Evolutionary conservation across 345 rosid genomes (phyloP).

Genomic region (Rubroshorea leprosula): DNA sequence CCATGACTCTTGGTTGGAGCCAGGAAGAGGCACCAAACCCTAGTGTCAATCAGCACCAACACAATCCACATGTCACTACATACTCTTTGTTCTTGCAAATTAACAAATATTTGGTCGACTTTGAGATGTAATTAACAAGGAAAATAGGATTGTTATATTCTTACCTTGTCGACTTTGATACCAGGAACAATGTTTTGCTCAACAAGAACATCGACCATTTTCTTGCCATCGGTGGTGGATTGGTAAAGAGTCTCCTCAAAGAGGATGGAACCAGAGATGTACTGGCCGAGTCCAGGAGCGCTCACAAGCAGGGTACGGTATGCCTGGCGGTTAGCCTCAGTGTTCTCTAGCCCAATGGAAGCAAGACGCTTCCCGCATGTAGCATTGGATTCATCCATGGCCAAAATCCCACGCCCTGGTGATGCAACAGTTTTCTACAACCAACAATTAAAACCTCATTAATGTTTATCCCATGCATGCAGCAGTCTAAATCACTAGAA

Average conservation of each 20-base stretch:
- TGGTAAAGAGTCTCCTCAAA: constrained; percentile 98
- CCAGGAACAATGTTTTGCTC: constrained; percentile 95
- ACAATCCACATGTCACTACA: neutral
- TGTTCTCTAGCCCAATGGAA: constrained; percentile 93
- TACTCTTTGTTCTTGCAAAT: no score
- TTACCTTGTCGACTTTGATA: constrained; percentile 96
- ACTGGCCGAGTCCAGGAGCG: constrained; percentile 77
- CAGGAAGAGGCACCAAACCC: constrained; percentile 97
- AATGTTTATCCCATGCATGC: neutral
- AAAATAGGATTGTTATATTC: no score
- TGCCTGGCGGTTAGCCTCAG: constrained; percentile 95
- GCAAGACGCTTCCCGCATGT: constrained; percentile 96
- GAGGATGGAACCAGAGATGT: constrained; percentile 87
- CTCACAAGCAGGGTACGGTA: constrained; percentile 82
- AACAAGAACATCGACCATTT: constrained; percentile 85
- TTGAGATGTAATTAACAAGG: neutral
- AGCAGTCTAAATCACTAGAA: neutral
- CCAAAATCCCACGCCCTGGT: constrained; percentile 96
- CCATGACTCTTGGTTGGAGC: constrained; percentile 94
- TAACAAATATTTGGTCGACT: neutral
- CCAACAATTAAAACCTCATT: neutral
- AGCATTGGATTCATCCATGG: constrained; percentile 97
- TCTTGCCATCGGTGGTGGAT: constrained; percentile 76
- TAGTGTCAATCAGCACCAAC: constrained; percentile 24
- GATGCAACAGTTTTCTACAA: constrained; percentile 85